Evolutionary conservation across 192 early-diverging fungal genomes (phyloP).

Genomic region (Polychytrium aggregatum): DNA sequence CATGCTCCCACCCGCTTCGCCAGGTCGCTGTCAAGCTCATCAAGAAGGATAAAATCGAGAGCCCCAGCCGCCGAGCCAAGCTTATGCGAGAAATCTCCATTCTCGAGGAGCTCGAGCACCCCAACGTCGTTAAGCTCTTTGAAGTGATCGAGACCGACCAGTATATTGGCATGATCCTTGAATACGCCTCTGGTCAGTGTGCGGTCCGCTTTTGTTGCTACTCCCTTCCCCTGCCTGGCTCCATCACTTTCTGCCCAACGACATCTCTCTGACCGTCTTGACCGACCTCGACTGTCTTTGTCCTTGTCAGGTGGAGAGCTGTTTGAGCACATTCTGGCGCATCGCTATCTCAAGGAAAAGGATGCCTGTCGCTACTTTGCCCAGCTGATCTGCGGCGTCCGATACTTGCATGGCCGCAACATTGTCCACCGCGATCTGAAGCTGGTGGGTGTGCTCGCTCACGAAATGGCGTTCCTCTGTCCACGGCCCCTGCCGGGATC

Average conservation of each 20-base stretch:
- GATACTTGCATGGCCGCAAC: constrained; percentile 83
- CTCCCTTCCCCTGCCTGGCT: too few species aligned
- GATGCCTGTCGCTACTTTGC: constrained; percentile 89
- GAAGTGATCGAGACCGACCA: constrained; percentile 94
- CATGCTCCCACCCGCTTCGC: too few species aligned
- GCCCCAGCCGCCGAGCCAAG: constrained; percentile 69
- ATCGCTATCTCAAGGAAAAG: constrained; percentile 80
- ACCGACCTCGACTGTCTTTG: constrained; percentile 2
- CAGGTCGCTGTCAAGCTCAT: constrained; percentile 94
- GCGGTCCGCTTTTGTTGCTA: constrained; percentile 1
- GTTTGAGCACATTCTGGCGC: constrained; percentile 94
- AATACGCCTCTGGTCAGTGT: constrained; percentile 74
- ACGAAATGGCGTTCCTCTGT: too few species aligned
- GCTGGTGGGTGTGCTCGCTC: too few species aligned
- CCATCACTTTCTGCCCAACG: too few species aligned
- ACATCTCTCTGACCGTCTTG: too few species aligned
- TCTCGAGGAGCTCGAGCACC: constrained; percentile 84
- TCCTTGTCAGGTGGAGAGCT: constrained; percentile 74
- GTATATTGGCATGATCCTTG: constrained; percentile 95
- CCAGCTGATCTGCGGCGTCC: constrained; percentile 84
- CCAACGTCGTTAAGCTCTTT: constrained; percentile 81
- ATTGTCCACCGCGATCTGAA: constrained; percentile 97
- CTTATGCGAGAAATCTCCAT: constrained; percentile 92
- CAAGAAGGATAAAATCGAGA: constrained; percentile 81
- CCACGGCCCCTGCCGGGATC: neutral